Conservation (phyloP, 2,329 filamentous ascomycete species). For the Diaporthe batatas region DNA sequence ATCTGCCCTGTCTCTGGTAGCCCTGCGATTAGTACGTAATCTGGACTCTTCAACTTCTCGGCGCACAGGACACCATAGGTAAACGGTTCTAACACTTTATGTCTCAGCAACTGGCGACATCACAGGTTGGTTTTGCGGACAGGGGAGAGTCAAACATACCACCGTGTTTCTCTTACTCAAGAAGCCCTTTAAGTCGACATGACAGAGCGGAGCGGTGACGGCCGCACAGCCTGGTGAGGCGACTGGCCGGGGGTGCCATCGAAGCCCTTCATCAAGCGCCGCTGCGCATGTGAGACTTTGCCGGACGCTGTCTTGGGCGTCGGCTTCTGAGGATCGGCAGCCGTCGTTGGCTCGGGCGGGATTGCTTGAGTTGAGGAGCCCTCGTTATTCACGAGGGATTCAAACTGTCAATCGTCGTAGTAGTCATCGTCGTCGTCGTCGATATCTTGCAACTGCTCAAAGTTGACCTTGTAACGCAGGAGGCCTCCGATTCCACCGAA, state of each 20-base stretch:
- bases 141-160: conserved; percentile 20
- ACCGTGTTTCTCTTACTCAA: conserved; percentile 58
- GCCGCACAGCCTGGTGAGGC: conserved; percentile 67
- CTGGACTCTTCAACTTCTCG: conserved; percentile 35
- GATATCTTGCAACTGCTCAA: conserved; percentile 95
- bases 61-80: conserved; percentile 38
- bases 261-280: conserved; percentile 61
- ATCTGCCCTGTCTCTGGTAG: conserved; percentile 40
- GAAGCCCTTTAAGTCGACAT: conserved; percentile 76
- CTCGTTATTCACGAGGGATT: conserved; percentile 90
- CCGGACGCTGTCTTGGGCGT: conserved; percentile 54
- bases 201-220: conserved; percentile 77
- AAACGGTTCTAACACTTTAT: conserved; percentile 23
- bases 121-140: too few relatives aligned
- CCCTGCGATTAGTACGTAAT: conserved; percentile 35
- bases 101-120: conserved; percentile 17
- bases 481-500: conserved; percentile 98
- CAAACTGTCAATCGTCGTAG: conserved; percentile 95
- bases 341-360: conserved; percentile 50
- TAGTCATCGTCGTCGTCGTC: conserved; percentile 94
- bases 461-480: conserved; percentile 99
- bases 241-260: conserved; percentile 59
- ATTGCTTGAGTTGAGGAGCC: conserved; percentile 76
- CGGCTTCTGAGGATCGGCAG: conserved; percentile 55
- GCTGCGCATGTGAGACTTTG: conserved; percentile 55